These are phyloP conservation scores for Fusarium euwallaceae DNA, from an alignment of 2,329 filamentous ascomycete genomes.

Conservation along the genomic window DNA sequence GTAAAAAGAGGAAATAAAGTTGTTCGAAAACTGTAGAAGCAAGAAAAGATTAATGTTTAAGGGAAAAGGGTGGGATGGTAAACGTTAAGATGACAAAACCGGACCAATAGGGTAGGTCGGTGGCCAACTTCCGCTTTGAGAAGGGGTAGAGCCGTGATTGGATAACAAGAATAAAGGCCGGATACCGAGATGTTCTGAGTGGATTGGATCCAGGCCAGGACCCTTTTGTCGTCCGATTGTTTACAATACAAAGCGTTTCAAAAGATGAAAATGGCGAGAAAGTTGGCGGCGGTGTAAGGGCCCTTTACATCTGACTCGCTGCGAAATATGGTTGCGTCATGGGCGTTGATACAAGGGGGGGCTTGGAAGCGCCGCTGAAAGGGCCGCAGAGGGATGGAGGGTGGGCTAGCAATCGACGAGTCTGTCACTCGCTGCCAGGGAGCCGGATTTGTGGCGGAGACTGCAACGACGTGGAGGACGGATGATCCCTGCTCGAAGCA, in stretches of 20 bases:
- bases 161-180: slow-evolving; percentile 9
- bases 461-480: slow-evolving; percentile 16
- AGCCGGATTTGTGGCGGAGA: slow-evolving; percentile 41
- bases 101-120: slow-evolving; percentile 29
- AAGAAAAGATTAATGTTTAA: slow-evolving; percentile 14
- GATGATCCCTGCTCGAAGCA: slow-evolving; percentile 42
- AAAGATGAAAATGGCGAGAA: slow-evolving; percentile 5
- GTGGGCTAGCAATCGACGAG: background rate
- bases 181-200: slow-evolving; percentile 3
- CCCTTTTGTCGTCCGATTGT: slow-evolving; percentile 24
- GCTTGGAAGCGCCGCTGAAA: slow-evolving; percentile 11
- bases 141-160: slow-evolving; percentile 37
- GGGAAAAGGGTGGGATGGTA: slow-evolving; percentile 19
- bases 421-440: slow-evolving; percentile 20
- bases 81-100: slow-evolving; percentile 22
- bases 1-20: slow-evolving; percentile 1
- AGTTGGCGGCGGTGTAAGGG: slow-evolving; percentile 24
- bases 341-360: slow-evolving; percentile 15
- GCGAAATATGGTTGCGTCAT: slow-evolving; percentile 42
- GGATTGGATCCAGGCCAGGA: slow-evolving; percentile 14
- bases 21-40: slow-evolving; percentile 11
- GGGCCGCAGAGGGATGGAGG: slow-evolving; percentile 1
- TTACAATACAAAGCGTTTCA: slow-evolving; percentile 18
- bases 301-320: slow-evolving; percentile 27
- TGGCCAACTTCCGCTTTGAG: slow-evolving; percentile 30